Conservation (phyloP, 805 yeast species). For the Candida lessepsii region DNA sequence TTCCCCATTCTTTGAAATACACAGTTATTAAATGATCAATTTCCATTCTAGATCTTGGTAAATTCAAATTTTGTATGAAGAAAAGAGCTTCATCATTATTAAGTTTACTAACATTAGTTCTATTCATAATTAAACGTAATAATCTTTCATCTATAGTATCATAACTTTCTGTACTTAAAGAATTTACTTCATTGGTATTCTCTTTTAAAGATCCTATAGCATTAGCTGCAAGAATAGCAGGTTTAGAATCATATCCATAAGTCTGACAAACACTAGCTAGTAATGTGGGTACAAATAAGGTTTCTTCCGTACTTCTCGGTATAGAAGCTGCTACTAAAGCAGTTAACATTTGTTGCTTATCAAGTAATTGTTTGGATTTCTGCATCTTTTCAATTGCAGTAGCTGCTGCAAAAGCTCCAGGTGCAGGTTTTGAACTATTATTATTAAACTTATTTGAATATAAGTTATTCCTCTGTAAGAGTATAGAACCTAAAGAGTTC, state of each 20-base stretch:
- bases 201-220: conserved; percentile 70
- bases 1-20: conserved; percentile 79
- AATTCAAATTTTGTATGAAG: conserved; percentile 37
- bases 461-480: conserved; percentile 12
- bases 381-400: conserved; percentile 60
- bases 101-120: conserved; percentile 25
- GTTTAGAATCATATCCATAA: conserved; percentile 69
- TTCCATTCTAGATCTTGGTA: conserved; percentile 53
- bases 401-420: conserved; percentile 68
- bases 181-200: conserved; percentile 19
- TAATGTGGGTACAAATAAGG: conserved; percentile 69
- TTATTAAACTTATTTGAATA: conserved; percentile 13
- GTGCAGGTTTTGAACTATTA: conserved; percentile 64
- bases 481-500: conserved; percentile 15
- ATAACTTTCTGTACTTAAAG: conserved; percentile 8
- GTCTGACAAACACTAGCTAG: conserved; percentile 66
- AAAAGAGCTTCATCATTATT: conserved; percentile 40
- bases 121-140: conserved; percentile 26
- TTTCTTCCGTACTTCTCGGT: conserved; percentile 78
- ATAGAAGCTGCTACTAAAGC: conserved; percentile 63
- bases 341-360: conserved; percentile 39
- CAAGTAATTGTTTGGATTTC: conserved; percentile 23
- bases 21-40: conserved; percentile 66
- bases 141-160: conserved; percentile 15
- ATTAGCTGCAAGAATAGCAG: conserved; percentile 69